Conservation (phyloP, 257 asterid genomes). For the Primulina huaijiensis region DNA sequence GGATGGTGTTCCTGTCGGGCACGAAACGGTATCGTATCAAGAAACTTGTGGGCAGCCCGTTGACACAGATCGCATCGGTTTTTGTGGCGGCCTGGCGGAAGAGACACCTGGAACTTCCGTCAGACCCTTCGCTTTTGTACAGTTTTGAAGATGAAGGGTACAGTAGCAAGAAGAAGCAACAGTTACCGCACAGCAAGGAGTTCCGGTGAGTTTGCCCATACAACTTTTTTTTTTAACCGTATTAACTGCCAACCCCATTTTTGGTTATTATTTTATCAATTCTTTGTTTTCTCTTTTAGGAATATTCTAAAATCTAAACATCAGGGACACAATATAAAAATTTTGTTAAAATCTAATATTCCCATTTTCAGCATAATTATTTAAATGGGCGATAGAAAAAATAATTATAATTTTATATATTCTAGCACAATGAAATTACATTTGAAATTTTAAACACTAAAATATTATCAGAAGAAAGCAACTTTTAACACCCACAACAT, state of each 20-base stretch:
- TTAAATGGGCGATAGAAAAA: not conserved
- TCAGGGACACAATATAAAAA: no score
- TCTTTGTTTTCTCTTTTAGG: not conserved
- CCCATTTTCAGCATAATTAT: no score
- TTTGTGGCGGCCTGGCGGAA: conserved; percentile 66
- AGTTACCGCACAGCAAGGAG: conserved; percentile 67
- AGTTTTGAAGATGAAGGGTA: conserved; percentile 38
- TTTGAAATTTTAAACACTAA: no score
- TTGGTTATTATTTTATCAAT: not conserved
- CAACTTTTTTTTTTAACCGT: conserved; percentile 12
- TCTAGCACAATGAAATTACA: no score
- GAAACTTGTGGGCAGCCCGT: conserved; percentile 75
- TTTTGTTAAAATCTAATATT: not conserved
- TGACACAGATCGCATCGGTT: conserved; percentile 71
- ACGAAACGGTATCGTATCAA: conserved; percentile 67
- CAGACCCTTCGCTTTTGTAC: conserved; percentile 50
- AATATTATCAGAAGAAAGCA: no score
- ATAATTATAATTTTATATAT: no score
- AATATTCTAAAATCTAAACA: no score
- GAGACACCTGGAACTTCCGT: conserved; percentile 45
- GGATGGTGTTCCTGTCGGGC: conserved; percentile 53
- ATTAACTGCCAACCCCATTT: conserved; percentile 11
- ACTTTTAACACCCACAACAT: no score
- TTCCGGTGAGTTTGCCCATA: conserved; percentile 46
- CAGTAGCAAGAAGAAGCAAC: conserved; percentile 40